These are phyloP conservation scores for Penicillium sp. DNA, from an alignment of 2,329 filamentous ascomycete species.

Conservation along the genomic window DNA sequence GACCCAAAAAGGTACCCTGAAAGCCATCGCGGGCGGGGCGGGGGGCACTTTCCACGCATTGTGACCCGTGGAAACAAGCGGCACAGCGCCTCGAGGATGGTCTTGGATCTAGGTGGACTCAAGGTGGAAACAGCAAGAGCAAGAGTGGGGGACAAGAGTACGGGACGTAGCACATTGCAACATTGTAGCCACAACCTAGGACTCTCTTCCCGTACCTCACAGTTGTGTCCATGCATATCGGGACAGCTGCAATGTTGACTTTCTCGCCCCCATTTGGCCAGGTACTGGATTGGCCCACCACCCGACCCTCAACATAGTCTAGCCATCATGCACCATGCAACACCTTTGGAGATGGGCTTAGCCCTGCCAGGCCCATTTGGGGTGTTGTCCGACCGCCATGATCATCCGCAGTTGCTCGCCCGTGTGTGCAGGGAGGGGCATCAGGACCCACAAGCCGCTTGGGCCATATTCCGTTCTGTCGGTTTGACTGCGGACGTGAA, in stretches of 20 bases:
- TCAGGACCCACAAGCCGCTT: constrained; percentile 27
- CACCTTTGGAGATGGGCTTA: constrained; percentile 10
- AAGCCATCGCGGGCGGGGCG: constrained; percentile 12
- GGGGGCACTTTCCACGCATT: constrained; percentile 18
- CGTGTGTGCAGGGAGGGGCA: neutral
- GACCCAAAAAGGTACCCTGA: constrained; percentile 11
- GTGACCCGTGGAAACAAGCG: constrained; percentile 10
- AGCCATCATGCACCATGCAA: constrained; percentile 15
- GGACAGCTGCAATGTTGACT: constrained; percentile 7
- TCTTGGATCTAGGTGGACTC: neutral
- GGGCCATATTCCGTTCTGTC: constrained; percentile 17
- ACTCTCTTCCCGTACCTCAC: constrained; percentile 14
- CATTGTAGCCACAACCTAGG: neutral
- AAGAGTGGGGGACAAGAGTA: too few species aligned
- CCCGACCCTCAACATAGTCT: constrained; percentile 6
- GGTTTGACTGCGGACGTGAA: constrained; percentile 21
- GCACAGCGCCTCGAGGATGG: neutral
- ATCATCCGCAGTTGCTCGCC: constrained; percentile 11
- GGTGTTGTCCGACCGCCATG: constrained; percentile 18
- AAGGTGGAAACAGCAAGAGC: too few species aligned
- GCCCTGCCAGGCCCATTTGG: constrained; percentile 16
- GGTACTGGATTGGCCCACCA: neutral
- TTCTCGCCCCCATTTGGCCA: constrained; percentile 3
- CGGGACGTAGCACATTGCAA: neutral
- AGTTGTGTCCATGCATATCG: constrained; percentile 10